Evolutionary conservation across 2,329 filamentous ascomycete species (phyloP).

Genomic region (Cladosporium sp.): DNA sequence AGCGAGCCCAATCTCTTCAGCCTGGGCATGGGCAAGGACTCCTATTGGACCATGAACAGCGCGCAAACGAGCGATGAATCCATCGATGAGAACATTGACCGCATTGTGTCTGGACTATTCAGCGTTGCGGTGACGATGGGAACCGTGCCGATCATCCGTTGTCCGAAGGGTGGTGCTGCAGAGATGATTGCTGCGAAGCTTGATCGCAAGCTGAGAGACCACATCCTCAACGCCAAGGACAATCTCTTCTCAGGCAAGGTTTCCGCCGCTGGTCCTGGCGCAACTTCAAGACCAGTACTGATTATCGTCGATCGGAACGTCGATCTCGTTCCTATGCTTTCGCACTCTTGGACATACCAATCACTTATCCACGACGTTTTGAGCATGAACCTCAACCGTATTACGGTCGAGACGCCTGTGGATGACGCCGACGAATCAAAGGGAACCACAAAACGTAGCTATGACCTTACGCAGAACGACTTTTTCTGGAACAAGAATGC

Average conservation of each 20-base stretch:
- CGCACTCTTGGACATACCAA: conserved; percentile 89
- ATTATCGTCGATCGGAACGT: conserved; percentile 93
- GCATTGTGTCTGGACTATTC: conserved; percentile 92
- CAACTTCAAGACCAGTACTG: conserved; percentile 76
- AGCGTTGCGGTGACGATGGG: conserved; percentile 98
- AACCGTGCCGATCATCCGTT: conserved; percentile 90
- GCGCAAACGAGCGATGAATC: conserved; percentile 84
- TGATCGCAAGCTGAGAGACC: conserved; percentile 90
- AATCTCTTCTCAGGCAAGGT: conserved; percentile 76
- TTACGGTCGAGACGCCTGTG: conserved; percentile 77
- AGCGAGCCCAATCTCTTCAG: conserved; percentile 94
- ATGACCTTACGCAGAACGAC: conserved; percentile 82
- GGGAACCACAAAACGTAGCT: conserved; percentile 75
- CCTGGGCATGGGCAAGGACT: conserved; percentile 84
- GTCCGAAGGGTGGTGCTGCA: conserved; percentile 84
- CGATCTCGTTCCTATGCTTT: conserved; percentile 96
- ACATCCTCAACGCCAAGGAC: conserved; percentile 95
- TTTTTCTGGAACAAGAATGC: conserved; percentile 98
- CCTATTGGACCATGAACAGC: conserved; percentile 95
- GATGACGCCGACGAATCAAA: conserved; percentile 72
- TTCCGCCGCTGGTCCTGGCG: conserved; percentile 54
- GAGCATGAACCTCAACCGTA: conserved; percentile 80
- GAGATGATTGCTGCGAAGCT: conserved; percentile 92
- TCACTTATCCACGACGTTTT: conserved; percentile 75
- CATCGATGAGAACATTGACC: conserved; percentile 79